A percentile compares a stretch with the other conserved stretches of the same genome.
Conservation (phyloP, 495 filamentous ascomycete species). For the Xylaria grammica region DNA sequence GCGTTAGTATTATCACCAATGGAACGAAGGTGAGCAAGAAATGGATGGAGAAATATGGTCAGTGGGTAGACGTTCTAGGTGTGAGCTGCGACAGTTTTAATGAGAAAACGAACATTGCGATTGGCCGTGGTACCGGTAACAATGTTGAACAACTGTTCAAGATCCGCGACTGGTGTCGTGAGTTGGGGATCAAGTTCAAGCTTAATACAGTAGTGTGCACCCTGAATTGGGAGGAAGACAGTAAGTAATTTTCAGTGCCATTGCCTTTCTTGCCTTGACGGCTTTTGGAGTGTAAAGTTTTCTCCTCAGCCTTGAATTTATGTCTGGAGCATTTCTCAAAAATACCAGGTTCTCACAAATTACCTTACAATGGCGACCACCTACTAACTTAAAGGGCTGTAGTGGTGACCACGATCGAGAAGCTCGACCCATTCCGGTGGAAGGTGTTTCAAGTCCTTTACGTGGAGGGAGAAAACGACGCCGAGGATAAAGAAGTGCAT, state of each 20-base stretch:
- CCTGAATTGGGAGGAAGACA: conserved; percentile 60
- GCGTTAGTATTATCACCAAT: conserved; percentile 60
- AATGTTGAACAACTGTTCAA: conserved; percentile 51
- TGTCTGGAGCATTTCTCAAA: too few relatives aligned
- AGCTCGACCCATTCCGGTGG: conserved; percentile 60
- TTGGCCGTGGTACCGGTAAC: conserved; percentile 55
- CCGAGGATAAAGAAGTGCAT: conserved; percentile 34
- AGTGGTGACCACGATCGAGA: conserved; percentile 50
- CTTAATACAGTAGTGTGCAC: conserved; percentile 62
- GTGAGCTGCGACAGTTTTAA: conserved; percentile 65
- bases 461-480: conserved; percentile 61
- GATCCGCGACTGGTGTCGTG: conserved; percentile 51
- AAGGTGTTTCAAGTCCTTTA: conserved; percentile 64
- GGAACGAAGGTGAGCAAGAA: conserved; percentile 53
- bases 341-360: too few relatives aligned
- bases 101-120: conserved; percentile 55
- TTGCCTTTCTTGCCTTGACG: too few relatives aligned
- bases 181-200: conserved; percentile 61
- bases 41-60: conserved; percentile 49
- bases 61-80: conserved; percentile 58
- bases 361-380: too few relatives aligned
- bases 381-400: too few relatives aligned
- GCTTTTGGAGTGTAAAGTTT: too few relatives aligned
- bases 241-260: too few relatives aligned
- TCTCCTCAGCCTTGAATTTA: too few relatives aligned